Evolutionary conservation across 176 grass and related monocot species (phyloP).

Genomic region (Musa troglodytarum): DNA sequence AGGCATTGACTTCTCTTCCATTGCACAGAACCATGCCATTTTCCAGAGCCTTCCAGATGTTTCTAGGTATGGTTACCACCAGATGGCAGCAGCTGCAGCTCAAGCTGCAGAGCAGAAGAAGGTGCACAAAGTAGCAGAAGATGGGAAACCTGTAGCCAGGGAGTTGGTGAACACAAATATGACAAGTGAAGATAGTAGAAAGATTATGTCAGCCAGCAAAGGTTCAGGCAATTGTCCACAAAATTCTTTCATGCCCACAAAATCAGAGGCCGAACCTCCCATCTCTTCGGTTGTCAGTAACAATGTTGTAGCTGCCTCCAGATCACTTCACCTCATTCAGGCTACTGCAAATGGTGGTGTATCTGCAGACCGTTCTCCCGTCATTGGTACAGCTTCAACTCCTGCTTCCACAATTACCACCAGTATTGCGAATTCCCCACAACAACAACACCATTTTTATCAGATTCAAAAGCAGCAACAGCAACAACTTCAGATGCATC

Average conservation of each 20-base stretch:
- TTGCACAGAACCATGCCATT: slow-evolving; percentile 64
- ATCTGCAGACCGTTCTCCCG: slow-evolving; percentile 31
- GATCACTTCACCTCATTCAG: slow-evolving; percentile 62
- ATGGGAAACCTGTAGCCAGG: slow-evolving; percentile 48
- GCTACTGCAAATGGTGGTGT: slow-evolving; percentile 41
- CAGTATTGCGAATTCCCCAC: slow-evolving; percentile 18
- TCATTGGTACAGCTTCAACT: neutral
- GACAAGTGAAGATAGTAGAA: slow-evolving; percentile 50
- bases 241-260: slow-evolving; percentile 76
- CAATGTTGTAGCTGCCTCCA: slow-evolving; percentile 45
- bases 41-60: slow-evolving; percentile 85
- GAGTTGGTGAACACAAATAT: slow-evolving; percentile 44
- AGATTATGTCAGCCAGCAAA: slow-evolving; percentile 46
- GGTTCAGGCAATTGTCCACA: slow-evolving; percentile 15
- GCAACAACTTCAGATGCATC: slow-evolving; percentile 30
- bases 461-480: slow-evolving; percentile 33
- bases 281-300: slow-evolving; percentile 39
- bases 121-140: slow-evolving; percentile 30
- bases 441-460: slow-evolving; percentile 29
- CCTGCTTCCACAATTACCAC: no score
- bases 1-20: slow-evolving; percentile 75
- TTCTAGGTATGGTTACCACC: slow-evolving; percentile 59
- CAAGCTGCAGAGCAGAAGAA: slow-evolving; percentile 46
- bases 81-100: slow-evolving; percentile 41
- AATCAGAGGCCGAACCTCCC: slow-evolving; percentile 44